Percentiles rank a stretch among this genome's conserved stretches.
phyloP scores from a whole-genome alignment of 352 stramenopile genomes.

The Phytopythium litorale region DNA sequence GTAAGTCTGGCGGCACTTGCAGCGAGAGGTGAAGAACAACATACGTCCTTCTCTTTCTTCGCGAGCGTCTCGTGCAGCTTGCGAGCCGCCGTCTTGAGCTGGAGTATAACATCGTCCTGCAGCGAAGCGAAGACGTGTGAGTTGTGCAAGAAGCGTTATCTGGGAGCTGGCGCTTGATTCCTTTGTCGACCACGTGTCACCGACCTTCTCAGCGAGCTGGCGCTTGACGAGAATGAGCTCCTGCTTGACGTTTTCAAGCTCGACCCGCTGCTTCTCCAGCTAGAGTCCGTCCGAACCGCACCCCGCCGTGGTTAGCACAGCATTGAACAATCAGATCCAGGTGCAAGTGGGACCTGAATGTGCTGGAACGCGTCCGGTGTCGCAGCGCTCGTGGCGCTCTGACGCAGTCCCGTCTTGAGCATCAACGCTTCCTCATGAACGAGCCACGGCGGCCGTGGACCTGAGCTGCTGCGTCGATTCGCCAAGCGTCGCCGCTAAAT shows the following conservation, averaged over 20 bases:
- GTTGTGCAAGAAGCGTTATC: too few species aligned
- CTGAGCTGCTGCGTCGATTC: not conserved
- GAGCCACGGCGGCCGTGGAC: not conserved
- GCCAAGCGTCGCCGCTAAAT: slow-evolving; percentile 4
- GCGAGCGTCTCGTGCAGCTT: slow-evolving; percentile 55
- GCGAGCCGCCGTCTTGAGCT: slow-evolving; percentile 50
- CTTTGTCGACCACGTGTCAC: not conserved
- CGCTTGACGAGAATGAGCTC: slow-evolving; percentile 40
- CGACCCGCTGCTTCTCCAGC: slow-evolving; percentile 46
- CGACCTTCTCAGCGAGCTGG: slow-evolving; percentile 37
- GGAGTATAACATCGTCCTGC: slow-evolving; percentile 51
- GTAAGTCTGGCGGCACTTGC: not conserved
- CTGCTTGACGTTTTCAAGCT: slow-evolving; percentile 56
- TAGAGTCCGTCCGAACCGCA: slow-evolving; percentile 6
- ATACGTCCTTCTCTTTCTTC: slow-evolving; percentile 62
- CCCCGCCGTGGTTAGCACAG: not conserved
- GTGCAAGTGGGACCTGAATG: slow-evolving; percentile 13
- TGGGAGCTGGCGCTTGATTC: not conserved
- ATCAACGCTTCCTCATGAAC: slow-evolving; percentile 1
- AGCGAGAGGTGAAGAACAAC: not conserved
- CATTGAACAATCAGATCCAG: not conserved
- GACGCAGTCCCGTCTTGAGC: not conserved
- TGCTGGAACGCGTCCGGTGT: slow-evolving; percentile 8
- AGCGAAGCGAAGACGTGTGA: not conserved
- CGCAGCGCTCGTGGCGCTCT: not conserved